Base-by-base conservation (phyloP, 2,329 filamentous ascomycete species). In the Aspergillus piperis region DNA sequence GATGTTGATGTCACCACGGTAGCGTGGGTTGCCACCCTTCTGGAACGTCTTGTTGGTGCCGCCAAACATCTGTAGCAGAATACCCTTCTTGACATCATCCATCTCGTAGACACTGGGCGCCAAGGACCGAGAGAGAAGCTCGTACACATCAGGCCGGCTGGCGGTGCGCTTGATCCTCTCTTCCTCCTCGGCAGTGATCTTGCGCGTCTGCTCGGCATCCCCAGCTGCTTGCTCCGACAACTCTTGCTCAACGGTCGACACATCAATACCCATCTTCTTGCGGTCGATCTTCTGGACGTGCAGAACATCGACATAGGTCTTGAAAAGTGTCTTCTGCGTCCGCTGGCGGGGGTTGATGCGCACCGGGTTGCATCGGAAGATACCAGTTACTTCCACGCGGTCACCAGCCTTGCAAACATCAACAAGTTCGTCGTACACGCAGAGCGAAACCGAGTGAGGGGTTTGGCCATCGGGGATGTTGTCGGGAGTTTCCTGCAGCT, bases 21-120 rank as follows among this genome's bases (percentile, higher is more conserved):
- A 99, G 70, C 90, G 93, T 6, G 95, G 95, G 71, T 91, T 96
- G 60, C 93, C 95, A 58, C 95, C 95, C 77, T 97, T 98, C 61
- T 96, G 87, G 76, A 99, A 99, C 0, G 91, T 91, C 80, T 99
- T 99, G 82, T 99, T 99, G 36, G 95, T 96, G 59, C 95, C 95
- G 39, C 95, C 94, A 73, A 99, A 99, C 42, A 99, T 86, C 72
- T 99, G 95, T 3, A 99, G 87, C 10, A 99, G 82, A 63, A 99
- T 97, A 10, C 95, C 95, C 79, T 99, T 99, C 83, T 99, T 99
- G 51, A 98, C 92, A 71, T 99, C 95, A 68, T 99, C 95, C 88
- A 96, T 90, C 77, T 99, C 95, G 79, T 96, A 97, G 71, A 99
- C 90, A 61, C 93, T 97, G 13, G 95, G 95, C 2, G 95, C 95